Evolutionary conservation across 805 yeast species (phyloP), one percentile per base, ranked within the genome.

Genomic region (Yamadazyma nakazawae): DNA sequence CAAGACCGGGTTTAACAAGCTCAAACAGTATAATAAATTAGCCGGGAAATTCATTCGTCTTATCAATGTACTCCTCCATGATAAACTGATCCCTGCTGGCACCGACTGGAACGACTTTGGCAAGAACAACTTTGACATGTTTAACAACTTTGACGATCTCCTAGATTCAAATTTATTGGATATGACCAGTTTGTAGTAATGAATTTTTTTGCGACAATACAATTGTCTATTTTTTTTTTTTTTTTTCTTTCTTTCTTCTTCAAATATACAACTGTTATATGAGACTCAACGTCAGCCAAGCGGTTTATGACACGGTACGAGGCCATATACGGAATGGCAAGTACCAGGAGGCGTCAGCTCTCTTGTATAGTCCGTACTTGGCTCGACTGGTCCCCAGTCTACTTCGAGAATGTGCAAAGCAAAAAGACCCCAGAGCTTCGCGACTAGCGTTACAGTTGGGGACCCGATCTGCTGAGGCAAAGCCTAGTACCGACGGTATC

Each of bases 41-140:
- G 58, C 60, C 6, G 58, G 57, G 17, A 56, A 53, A 31, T 56
- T 56, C 39, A 53, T 45, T 12, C 51, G 51, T 26, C 47, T 56
- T 35, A 54, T 56, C 19, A 54, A 54, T 46, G 41, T 50, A 2
- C 36, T 56, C 2, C 43, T 54, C 10, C 42, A 45, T 37, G 54
- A 54, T 1, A 53, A 51, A 25, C 50, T 48, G 38, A 35, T 2
- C 46, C 47, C 18, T 25, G n/a, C 25, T 7, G 19, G 28, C 25
- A 26, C 45, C 5, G n/a, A 5, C n/a, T 52, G 54, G 54, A 39
- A 39, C 25, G 46, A 46, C 24, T 30, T 43, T 16, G 42, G 47
- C 19, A 44, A 43, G 35, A 42, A 41, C 24, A 39, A 40, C n/a
- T 40, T 55, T 25, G 56, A 52, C 9, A 43, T 52, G 52, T 49